Conservation (phyloP, 768 basidiomycete genomes). For the Suillus placidus region DNA sequence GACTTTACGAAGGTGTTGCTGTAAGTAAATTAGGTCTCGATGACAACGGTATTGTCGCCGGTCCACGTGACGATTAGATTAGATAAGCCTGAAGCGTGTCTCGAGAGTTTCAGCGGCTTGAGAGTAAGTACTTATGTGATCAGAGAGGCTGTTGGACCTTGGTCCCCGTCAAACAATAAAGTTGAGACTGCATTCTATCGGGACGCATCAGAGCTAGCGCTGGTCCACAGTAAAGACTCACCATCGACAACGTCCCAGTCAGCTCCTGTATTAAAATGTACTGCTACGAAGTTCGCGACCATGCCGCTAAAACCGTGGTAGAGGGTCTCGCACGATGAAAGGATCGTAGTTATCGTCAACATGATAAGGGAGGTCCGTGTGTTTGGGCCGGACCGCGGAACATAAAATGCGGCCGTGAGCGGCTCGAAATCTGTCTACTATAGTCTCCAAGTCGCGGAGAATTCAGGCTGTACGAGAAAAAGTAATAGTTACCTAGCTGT, state of each 20-base stretch:
- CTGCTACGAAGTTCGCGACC: background rate
- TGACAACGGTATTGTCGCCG: background rate
- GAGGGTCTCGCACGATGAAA: background rate
- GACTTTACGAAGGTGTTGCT: background rate
- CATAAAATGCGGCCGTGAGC: background rate
- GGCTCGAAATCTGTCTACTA: background rate
- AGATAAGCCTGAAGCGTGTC: background rate
- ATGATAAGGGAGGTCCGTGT: background rate
- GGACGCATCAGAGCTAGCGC: background rate
- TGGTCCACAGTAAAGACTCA: background rate
- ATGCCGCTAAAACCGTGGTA: background rate
- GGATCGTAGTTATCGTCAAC: background rate
- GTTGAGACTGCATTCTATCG: background rate
- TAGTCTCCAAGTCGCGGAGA: background rate
- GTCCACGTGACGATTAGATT: conserved; percentile 5
- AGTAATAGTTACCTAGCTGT: background rate
- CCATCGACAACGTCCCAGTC: background rate
- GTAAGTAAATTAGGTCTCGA: background rate
- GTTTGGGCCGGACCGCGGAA: background rate
- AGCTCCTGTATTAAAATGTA: background rate
- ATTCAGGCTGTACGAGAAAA: background rate
- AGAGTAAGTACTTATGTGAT: background rate
- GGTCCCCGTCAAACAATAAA: background rate
- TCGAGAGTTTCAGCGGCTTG: background rate
- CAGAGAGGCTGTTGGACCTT: background rate